These are phyloP conservation scores for Boletus calvinii DNA, from an alignment of 1,284 basidiomycete species.

Conservation along the genomic window DNA sequence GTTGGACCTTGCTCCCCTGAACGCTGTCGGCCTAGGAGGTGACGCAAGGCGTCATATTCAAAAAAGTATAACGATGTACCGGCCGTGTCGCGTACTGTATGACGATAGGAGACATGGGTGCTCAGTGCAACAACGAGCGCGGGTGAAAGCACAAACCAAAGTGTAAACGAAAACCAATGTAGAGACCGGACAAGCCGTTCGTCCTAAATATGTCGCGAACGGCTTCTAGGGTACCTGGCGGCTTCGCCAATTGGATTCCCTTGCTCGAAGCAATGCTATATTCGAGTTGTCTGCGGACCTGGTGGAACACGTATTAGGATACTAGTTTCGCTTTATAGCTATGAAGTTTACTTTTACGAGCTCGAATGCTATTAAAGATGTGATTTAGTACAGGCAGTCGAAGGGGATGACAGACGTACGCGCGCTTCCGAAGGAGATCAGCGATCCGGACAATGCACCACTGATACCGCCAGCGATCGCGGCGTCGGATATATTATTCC, in stretches of 20 bases:
- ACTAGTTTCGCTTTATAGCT: background rate
- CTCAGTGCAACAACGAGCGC: background rate
- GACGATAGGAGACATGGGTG: conserved; percentile 6
- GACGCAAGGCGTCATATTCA: conserved; percentile 84
- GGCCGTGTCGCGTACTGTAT: conserved; percentile 70
- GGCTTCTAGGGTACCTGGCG: conserved; percentile 73
- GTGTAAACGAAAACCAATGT: conserved; percentile 82
- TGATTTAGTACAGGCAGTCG: conserved; percentile 8
- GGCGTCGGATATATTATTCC: conserved; percentile 63
- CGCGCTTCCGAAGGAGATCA: conserved; percentile 82
- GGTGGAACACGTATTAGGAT: conserved; percentile 15
- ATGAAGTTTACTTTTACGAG: conserved; percentile 79
- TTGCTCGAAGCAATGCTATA: conserved; percentile 86
- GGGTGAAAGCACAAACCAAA: conserved; percentile 51
- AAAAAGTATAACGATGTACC: conserved; percentile 87
- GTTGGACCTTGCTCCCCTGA: conserved; percentile 74
- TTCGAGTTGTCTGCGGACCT: conserved; percentile 91
- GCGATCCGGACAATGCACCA: conserved; percentile 79
- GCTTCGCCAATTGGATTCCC: conserved; percentile 63
- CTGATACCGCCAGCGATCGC: conserved; percentile 74
- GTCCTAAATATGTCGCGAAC: conserved; percentile 65
- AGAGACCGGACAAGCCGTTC: conserved; percentile 72
- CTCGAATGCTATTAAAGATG: conserved; percentile 70
- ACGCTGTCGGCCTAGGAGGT: conserved; percentile 67
- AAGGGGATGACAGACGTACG: conserved; percentile 53